Conservation (phyloP, 176 grass and related monocot genomes). For the Aegilops tauschii region DNA sequence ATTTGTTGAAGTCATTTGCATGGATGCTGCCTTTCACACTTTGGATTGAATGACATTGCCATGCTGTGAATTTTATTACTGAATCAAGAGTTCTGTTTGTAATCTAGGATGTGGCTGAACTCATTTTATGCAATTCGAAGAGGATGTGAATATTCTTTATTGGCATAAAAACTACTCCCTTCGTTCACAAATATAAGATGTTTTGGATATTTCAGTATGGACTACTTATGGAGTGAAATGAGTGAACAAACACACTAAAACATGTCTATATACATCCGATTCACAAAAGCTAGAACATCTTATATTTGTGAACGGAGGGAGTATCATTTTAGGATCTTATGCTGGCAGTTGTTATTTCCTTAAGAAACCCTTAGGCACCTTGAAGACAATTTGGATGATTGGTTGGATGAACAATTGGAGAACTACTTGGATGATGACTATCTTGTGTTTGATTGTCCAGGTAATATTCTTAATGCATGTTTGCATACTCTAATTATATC, state of each 20-base stretch:
- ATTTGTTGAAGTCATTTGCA: background rate
- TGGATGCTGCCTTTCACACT: background rate
- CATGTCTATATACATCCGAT: too few species aligned
- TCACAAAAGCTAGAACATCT: too few species aligned
- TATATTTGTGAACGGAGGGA: too few species aligned
- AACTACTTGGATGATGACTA: conserved; percentile 96
- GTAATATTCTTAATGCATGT: conserved; percentile 35
- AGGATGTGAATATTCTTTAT: background rate
- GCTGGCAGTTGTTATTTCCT: conserved; percentile 39
- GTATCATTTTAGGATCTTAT: conserved; percentile 22
- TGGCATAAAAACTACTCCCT: background rate
- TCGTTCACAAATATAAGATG: too few species aligned
- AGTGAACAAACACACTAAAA: too few species aligned
- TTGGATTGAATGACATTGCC: background rate
- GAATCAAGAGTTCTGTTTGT: background rate
- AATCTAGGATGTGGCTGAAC: background rate
- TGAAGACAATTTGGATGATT: conserved; percentile 95
- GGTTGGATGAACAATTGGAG: conserved; percentile 83
- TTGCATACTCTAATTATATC: background rate
- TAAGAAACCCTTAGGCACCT: conserved; percentile 67
- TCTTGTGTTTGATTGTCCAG: conserved; percentile 96
- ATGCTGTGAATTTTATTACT: background rate
- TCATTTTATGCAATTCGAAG: background rate
- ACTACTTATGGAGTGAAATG: too few species aligned
- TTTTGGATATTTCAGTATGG: too few species aligned